Base-by-base conservation (phyloP, 495 filamentous ascomycete genomes). In the Annulohypoxylon bovei region DNA sequence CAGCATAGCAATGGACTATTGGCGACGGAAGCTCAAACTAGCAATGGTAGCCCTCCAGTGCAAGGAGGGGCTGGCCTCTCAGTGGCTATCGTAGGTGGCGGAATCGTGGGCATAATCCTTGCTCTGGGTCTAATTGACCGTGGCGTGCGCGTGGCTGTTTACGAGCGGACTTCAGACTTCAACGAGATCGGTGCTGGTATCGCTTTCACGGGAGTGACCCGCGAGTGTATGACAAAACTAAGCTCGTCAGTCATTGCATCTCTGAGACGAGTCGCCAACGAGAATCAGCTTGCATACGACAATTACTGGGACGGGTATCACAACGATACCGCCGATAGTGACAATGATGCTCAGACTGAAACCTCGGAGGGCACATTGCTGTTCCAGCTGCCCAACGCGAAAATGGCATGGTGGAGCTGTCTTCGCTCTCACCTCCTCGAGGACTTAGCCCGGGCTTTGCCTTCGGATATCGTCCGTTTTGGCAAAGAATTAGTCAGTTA, bases 391-490 rank as follows among this genome's bases (percentile, higher is more conserved):
- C 46, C 46, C 12, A 50, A 50, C 12, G 46, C 23, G 9, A 50
- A 50, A 50, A 50, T 50, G 46, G 23, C 46, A n/a, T 50, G 46
- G 46, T 50, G 46, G 46, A 50, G 80, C 9, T 81, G 81, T 52
- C 80, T 83, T 16, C 77, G 88, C 14, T 83, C 85, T 8, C 75
- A 83, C 40, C 86, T 88, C 58, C 71, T 89, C 1, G 84, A 87
- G 58, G 85, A 82, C 50, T 69, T 90, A 25, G 82, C 86, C 12
- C 78, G 75, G 6, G 60, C 84, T 0, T 60, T 89, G 4, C 87
- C 87, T 9, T 30, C 66, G 2, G 80, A 75, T 16, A 67, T 81
- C 5, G 42, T 70, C 23, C 44, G 27, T 73, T 84, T 54, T 53
- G 75, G 46, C 1, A 85, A 85, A 66, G 70, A 78, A 23, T 50